Base-by-base conservation (phyloP, 2,329 filamentous ascomycete genomes). In the Penicillium verrucosum region DNA sequence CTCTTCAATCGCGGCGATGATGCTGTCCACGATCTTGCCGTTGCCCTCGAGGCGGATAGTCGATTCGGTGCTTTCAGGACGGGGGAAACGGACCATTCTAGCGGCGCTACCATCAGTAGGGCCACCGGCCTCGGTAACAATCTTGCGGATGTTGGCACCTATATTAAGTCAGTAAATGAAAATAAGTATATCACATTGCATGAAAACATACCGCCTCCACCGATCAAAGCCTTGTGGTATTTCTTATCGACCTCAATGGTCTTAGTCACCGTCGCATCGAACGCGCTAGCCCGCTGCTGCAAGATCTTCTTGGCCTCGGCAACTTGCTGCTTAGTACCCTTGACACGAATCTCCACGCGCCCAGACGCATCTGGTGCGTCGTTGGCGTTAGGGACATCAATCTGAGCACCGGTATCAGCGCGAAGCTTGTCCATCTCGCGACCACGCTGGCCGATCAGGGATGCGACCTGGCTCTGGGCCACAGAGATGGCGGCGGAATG, bases 241-340 rank as follows among this genome's bases (percentile, higher is more conserved):
- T 95, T 96, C 79, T 91, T 90, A 65, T 97, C 92, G n/a, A 99
- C 86, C 34, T 95, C 89, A 47, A 99, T 80, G 12, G 86, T 91
- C 77, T 88, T 87, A 16, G 87, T 85, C 49, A 97, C 82, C n/a
- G 90, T 96, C 63, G 94, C 87, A 68, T 97, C 92, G 65, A 97
- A 97, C 21, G 92, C 82, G 59, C 87, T 88, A 53, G 89, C 88
- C 77, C 92, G 92, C 77, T 94, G 89, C 73, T 93, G 86, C 25
- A 99, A 82, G 48, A 94, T 78, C 78, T 94, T 94, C 83, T 94
- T 94, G 5, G 94, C 93, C 65, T 92, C 89, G 47, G 92, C 87
- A 49, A 99, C 94, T 71, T 94, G 89, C 64, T 89, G 81, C 79
- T 96, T 94, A 25, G 91, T 96, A 53, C 94, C 94, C 82, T 92